Conservation (phyloP, 495 filamentous ascomycete genomes). For the Collariella sp. region DNA sequence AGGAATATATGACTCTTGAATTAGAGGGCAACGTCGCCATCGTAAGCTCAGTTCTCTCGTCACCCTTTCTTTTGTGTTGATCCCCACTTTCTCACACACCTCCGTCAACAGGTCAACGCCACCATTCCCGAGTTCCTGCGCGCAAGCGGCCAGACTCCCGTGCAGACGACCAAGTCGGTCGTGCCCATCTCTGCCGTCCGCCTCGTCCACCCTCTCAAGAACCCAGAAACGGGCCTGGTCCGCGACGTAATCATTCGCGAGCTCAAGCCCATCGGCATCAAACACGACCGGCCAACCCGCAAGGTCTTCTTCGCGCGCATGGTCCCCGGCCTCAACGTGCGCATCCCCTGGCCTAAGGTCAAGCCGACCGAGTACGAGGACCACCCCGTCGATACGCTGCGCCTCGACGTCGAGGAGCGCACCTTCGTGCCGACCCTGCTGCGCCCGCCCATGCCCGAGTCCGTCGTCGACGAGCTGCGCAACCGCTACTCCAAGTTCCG, state of each 20-base stretch:
- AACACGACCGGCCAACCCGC: conserved; percentile 39
- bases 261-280: conserved; percentile 40
- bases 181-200: conserved; percentile 63
- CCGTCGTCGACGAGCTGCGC: conserved; percentile 78
- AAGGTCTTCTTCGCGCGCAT: conserved; percentile 40
- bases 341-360: conserved; percentile 65
- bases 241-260: conserved; percentile 69
- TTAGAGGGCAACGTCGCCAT: conserved; percentile 54
- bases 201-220: conserved; percentile 65
- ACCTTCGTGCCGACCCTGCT: conserved; percentile 72
- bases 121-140: conserved; percentile 48
- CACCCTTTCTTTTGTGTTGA: not conserved
- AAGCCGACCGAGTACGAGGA: conserved; percentile 43
- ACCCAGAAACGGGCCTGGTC: conserved; percentile 51
- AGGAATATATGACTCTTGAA: conserved; percentile 46
- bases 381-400: conserved; percentile 58
- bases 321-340: conserved; percentile 52
- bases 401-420: conserved; percentile 61
- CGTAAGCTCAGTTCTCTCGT: conserved; percentile 40
- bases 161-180: conserved; percentile 40
- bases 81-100: not conserved
- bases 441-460: conserved; percentile 65
- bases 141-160: conserved; percentile 31
- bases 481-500: conserved; percentile 79
- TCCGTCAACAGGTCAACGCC: conserved; percentile 45